Conservation (phyloP, 2,329 filamentous ascomycete genomes). For the Chaetothyriales sp. region DNA sequence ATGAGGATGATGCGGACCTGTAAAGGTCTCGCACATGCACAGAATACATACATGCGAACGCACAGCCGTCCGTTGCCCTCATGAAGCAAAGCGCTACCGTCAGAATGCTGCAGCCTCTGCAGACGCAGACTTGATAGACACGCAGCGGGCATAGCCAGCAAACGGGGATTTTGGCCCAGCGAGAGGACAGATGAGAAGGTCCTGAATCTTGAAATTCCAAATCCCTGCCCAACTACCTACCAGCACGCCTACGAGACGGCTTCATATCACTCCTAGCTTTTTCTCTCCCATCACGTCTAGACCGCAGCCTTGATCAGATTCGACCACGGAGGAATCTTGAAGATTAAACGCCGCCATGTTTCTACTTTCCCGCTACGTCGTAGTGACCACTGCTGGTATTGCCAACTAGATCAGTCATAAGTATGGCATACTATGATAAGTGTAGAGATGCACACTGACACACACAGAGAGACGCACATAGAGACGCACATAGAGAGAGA, state of each 20-base stretch:
- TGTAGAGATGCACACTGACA: too few species aligned
- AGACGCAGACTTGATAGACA: not conserved
- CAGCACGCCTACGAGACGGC: not conserved
- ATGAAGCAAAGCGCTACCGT: not conserved
- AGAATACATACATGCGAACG: not conserved
- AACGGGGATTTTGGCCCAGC: constrained; percentile 8
- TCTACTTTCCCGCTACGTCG: too few species aligned
- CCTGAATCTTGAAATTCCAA: constrained; percentile 2
- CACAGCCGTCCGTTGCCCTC: not conserved
- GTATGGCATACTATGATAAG: too few species aligned
- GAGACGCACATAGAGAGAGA: too few species aligned
- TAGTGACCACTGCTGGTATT: too few species aligned
- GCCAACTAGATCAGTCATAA: too few species aligned
- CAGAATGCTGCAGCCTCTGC: not conserved
- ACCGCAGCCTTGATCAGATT: not conserved
- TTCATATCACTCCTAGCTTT: not conserved
- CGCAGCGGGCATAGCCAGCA: not conserved
- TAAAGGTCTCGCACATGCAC: constrained; percentile 19
- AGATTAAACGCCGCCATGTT: too few species aligned
- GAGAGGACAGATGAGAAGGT: constrained; percentile 12
- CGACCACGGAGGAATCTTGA: not conserved
- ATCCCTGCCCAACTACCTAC: not conserved
- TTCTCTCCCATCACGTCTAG: constrained; percentile 1
- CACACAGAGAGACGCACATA: too few species aligned
- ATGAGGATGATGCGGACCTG: constrained; percentile 67